phyloP scores from a whole-genome alignment of 2,329 filamentous ascomycete species.

The Delphinella strobiligena region DNA sequence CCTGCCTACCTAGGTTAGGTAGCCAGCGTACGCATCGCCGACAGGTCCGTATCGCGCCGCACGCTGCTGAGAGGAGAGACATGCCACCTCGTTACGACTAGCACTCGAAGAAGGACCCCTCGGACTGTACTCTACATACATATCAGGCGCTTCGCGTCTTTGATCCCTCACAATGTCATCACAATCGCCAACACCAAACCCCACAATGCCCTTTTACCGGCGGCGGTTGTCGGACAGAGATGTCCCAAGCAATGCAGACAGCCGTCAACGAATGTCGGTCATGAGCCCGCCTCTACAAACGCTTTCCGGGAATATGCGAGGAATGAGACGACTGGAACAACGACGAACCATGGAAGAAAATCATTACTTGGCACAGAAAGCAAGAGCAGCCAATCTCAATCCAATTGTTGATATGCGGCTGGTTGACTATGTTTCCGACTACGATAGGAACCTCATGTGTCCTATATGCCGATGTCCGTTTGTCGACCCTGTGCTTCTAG shows the following conservation, averaged over 20 bases:
- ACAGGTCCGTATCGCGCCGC: no score
- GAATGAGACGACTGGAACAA: constrained; percentile 19
- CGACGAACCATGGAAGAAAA: constrained; percentile 20
- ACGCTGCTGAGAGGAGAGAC: no score
- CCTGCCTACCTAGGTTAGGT: no score
- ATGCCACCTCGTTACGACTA: no score
- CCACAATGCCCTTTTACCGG: not conserved
- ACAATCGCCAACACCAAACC: not conserved
- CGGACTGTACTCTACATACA: no score
- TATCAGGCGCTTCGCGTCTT: no score
- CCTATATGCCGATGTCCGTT: constrained; percentile 54
- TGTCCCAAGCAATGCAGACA: not conserved
- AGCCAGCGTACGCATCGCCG: no score
- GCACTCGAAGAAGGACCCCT: no score
- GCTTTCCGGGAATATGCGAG: constrained; percentile 10
- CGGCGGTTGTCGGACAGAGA: not conserved
- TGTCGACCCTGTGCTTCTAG: constrained; percentile 41
- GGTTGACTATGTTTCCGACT: constrained; percentile 44
- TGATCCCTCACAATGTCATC: not conserved
- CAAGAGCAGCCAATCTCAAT: constrained; percentile 16
- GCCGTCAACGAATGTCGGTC: not conserved
- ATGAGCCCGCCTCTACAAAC: not conserved
- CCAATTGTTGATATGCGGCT: constrained; percentile 39
- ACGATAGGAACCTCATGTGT: constrained; percentile 51
- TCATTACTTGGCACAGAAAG: constrained; percentile 17